phyloP scores from a whole-genome alignment of 768 basidiomycete genomes.

The Kwoniella dendrophila region DNA sequence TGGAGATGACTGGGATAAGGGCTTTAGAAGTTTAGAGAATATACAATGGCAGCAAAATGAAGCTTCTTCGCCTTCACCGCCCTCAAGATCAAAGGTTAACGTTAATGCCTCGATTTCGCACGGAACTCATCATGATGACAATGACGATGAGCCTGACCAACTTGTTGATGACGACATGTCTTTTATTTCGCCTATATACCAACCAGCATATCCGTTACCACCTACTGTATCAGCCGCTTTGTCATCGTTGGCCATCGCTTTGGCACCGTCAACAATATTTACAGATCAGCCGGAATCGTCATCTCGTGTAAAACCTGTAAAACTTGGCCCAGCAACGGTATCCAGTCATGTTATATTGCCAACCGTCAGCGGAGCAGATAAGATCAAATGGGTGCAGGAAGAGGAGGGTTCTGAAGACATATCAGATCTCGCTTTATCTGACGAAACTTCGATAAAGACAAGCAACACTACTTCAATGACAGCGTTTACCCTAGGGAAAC shows the following conservation, averaged over 20 bases:
- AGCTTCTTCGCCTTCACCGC: slow-evolving; percentile 1
- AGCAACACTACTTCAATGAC: not conserved
- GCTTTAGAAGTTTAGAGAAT: slow-evolving; percentile 10
- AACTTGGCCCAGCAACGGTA: too few species aligned
- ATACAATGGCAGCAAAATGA: not conserved
- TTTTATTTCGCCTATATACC: slow-evolving; percentile 10
- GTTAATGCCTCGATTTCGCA: not conserved
- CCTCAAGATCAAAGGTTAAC: not conserved
- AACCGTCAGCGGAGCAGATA: too few species aligned
- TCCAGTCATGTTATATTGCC: too few species aligned
- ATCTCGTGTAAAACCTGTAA: slow-evolving; percentile 14
- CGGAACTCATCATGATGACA: too few species aligned
- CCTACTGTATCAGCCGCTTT: slow-evolving; percentile 41
- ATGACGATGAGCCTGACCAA: not conserved
- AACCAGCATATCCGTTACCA: slow-evolving; percentile 34
- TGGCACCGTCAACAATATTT: slow-evolving; percentile 31
- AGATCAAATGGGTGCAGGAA: too few species aligned
- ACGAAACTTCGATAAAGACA: not conserved
- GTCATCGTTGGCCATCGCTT: slow-evolving; percentile 36
- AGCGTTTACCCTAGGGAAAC: not conserved
- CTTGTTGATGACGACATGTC: slow-evolving; percentile 16
- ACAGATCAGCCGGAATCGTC: not conserved
- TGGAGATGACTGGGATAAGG: slow-evolving; percentile 34
- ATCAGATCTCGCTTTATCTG: not conserved
- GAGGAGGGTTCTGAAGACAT: too few species aligned